These are phyloP conservation scores for Russula sp. DNA, from an alignment of 768 basidiomycete species.

Conservation along the genomic window DNA sequence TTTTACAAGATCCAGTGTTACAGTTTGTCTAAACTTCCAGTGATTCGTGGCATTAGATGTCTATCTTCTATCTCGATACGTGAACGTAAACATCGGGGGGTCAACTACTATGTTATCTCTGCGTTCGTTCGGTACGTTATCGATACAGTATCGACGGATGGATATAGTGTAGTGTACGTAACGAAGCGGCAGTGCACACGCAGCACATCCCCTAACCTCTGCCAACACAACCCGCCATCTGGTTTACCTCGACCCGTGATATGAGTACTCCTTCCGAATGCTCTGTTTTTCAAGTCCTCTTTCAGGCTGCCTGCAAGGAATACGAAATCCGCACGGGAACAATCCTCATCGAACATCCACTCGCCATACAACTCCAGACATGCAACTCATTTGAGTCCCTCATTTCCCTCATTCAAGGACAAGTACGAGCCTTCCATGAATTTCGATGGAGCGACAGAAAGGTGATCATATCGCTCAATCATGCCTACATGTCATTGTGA, in stretches of 20 bases:
- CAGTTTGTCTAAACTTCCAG: too few relatives aligned
- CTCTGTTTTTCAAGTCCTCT: background rate
- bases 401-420: background rate
- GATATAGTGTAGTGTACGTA: too few relatives aligned
- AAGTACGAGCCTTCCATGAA: background rate
- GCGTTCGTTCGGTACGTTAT: too few relatives aligned
- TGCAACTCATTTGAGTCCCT: background rate
- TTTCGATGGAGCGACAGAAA: background rate
- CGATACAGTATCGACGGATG: too few relatives aligned
- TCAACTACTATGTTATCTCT: too few relatives aligned
- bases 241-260: background rate
- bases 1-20: too few relatives aligned
- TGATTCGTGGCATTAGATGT: too few relatives aligned
- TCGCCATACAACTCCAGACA: background rate
- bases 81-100: too few relatives aligned
- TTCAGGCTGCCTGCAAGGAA: background rate
- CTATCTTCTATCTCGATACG: too few relatives aligned
- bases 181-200: too few relatives aligned
- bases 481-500: background rate
- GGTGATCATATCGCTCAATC: background rate
- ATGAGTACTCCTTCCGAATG: background rate
- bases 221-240: background rate
- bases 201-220: too few relatives aligned
- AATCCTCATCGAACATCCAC: background rate
- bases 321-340: background rate